Conservation (phyloP, 2,329 filamentous ascomycete species). For the Pyrenochaeta sp. region DNA sequence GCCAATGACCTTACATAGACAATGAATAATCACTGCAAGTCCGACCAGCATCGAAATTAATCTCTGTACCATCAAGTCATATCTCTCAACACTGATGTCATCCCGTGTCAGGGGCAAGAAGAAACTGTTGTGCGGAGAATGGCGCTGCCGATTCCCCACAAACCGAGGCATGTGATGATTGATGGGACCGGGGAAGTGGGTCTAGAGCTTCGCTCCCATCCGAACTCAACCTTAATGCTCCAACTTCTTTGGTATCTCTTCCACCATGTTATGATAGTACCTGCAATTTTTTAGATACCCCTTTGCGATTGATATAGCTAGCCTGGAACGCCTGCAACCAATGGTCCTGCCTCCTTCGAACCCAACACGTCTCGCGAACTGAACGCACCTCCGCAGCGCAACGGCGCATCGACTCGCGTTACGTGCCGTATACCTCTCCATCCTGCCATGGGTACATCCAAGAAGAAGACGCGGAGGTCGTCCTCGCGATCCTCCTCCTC, state of each 20-base stretch:
- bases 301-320: too few relatives aligned
- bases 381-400: background rate
- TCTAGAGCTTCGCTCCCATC: slow-evolving; percentile 1
- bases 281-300: too few relatives aligned
- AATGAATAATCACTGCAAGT: too few relatives aligned
- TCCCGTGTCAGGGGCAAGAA: too few relatives aligned
- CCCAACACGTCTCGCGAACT: background rate
- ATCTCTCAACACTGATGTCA: too few relatives aligned
- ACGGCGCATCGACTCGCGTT: background rate
- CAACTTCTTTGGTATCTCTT: slow-evolving; percentile 3
- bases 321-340: too few relatives aligned
- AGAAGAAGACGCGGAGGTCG: slow-evolving; percentile 21
- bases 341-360: too few relatives aligned
- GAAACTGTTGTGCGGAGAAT: too few relatives aligned
- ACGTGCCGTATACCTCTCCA: background rate
- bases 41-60: too few relatives aligned
- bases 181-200: slow-evolving; percentile 20
- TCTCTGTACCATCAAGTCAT: too few relatives aligned
- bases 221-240: background rate
- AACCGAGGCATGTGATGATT: slow-evolving; percentile 22
- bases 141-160: too few relatives aligned
- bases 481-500: slow-evolving; percentile 18
- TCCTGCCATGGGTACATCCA: slow-evolving; percentile 21
- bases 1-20: too few relatives aligned
- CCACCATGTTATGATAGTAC: slow-evolving; percentile 12